Percentiles rank a stretch among this genome's conserved stretches.
Conservation (phyloP, 2,329 filamentous ascomycete species). For the Polytolypa hystricis region DNA sequence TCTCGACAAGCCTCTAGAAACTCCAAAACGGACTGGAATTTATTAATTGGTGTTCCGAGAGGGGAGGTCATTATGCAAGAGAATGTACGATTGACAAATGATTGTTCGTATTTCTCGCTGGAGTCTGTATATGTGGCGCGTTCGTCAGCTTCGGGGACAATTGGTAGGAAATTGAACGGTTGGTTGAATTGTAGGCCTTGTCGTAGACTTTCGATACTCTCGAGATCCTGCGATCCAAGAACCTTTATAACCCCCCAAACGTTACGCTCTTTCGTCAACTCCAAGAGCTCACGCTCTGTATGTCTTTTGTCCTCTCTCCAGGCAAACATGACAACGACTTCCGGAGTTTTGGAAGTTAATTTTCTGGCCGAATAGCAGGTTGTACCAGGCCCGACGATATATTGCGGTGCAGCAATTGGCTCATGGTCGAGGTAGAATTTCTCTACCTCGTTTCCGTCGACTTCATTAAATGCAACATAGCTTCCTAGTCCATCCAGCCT, state of each 20-base stretch:
- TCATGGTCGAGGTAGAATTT: slow-evolving; percentile 5
- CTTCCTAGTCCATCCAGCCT: slow-evolving; percentile 10
- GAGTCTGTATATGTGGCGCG: slow-evolving; percentile 2
- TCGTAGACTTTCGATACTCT: slow-evolving; percentile 6
- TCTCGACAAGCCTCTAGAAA: slow-evolving; percentile 25
- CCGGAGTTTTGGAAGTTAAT: slow-evolving; percentile 10
- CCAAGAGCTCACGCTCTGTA: slow-evolving; percentile 17
- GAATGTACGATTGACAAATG: slow-evolving; percentile 19
- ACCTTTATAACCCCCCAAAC: slow-evolving; percentile 17
- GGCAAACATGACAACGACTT: slow-evolving; percentile 21
- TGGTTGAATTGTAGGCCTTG: background rate
- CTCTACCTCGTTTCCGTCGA: slow-evolving; percentile 3
- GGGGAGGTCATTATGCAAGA: slow-evolving; percentile 20
- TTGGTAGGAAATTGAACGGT: background rate
- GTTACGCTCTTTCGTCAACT: slow-evolving; percentile 14
- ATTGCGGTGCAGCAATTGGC: slow-evolving; percentile 4
- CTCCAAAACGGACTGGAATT: slow-evolving; percentile 20
- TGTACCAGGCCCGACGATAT: slow-evolving; percentile 15
- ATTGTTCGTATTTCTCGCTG: slow-evolving; percentile 4
- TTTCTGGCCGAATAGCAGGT: slow-evolving; percentile 12
- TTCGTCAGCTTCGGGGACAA: background rate
- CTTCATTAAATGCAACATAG: slow-evolving; percentile 7
- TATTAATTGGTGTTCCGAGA: slow-evolving; percentile 17
- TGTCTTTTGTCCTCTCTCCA: slow-evolving; percentile 18
- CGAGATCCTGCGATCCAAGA: slow-evolving; percentile 17